Percentiles rank a stretch among this genome's conserved stretches.
Evolutionary conservation across 139 green algal genomes (phyloP).

Genomic region (Microglena sp.): DNA sequence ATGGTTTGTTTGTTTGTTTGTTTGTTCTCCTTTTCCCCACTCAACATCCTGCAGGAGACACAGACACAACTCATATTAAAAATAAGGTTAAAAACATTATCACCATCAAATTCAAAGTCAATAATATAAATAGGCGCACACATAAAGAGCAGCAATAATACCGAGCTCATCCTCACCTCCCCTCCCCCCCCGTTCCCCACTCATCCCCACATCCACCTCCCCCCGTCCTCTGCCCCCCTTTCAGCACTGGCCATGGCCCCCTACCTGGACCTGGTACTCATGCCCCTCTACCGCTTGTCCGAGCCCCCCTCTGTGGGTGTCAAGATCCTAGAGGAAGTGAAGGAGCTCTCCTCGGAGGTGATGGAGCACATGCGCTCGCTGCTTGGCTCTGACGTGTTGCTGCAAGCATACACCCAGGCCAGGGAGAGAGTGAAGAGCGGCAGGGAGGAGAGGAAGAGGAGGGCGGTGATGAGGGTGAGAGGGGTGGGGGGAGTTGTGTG

Average conservation of each 20-base stretch:
- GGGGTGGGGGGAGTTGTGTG: too few species aligned
- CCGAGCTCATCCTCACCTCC: too few species aligned
- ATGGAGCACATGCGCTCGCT: slow-evolving; percentile 53
- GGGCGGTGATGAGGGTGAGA: neutral
- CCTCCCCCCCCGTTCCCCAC: too few species aligned
- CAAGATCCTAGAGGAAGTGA: neutral
- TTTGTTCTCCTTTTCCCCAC: too few species aligned
- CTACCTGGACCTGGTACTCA: slow-evolving; percentile 56
- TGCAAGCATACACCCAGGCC: slow-evolving; percentile 54
- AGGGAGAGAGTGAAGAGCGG: slow-evolving; percentile 30
- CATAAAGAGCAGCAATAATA: too few species aligned
- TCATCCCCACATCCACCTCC: neutral
- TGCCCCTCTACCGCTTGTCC: slow-evolving; percentile 68
- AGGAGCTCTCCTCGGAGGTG: slow-evolving; percentile 55
- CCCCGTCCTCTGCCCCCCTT: neutral
- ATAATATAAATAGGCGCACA: too few species aligned
- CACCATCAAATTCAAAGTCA: too few species aligned
- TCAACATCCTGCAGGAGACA: too few species aligned
- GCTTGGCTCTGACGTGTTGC: slow-evolving; percentile 56
- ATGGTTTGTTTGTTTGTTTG: too few species aligned
- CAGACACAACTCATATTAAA: too few species aligned
- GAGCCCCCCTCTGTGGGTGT: slow-evolving; percentile 29
- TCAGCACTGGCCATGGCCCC: slow-evolving; percentile 21
- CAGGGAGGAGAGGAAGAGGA: slow-evolving; percentile 29
- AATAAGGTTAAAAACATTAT: too few species aligned